A percentile compares a stretch with the other conserved stretches of the same genome.
Conservation (phyloP, 83 land plant species). For the Thuja plicata region DNA sequence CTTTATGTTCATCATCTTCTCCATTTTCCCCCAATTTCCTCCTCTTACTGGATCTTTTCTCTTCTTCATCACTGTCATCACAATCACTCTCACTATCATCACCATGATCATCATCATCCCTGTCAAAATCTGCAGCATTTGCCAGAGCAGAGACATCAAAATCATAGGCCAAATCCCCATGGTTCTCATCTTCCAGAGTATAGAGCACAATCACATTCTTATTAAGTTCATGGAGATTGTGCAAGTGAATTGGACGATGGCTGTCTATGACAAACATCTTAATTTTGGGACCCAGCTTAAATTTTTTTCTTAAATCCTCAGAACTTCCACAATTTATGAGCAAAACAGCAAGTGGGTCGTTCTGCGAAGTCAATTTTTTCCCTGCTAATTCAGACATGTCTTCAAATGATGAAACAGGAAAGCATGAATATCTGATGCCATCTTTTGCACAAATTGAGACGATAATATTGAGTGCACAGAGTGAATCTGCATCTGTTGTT, state of each 20-base stretch:
- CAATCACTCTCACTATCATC: slow-evolving; percentile 3
- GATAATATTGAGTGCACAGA: slow-evolving; percentile 40
- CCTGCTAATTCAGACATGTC: slow-evolving; percentile 22
- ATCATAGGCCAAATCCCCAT: slow-evolving; percentile 35
- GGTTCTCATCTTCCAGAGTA: slow-evolving; percentile 42
- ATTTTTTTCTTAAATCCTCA: slow-evolving; percentile 25
- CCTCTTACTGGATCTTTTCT: slow-evolving; percentile 2
- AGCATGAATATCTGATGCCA: slow-evolving; percentile 39
- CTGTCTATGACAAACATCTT: slow-evolving; percentile 45
- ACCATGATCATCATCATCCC: neutral
- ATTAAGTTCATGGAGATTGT: slow-evolving; percentile 36
- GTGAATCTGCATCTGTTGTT: slow-evolving; percentile 39
- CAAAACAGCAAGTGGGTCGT: slow-evolving; percentile 28
- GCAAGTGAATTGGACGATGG: slow-evolving; percentile 49
- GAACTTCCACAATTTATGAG: slow-evolving; percentile 51
- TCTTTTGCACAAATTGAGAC: slow-evolving; percentile 26
- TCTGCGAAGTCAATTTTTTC: slow-evolving; percentile 15
- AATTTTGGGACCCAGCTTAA: slow-evolving; percentile 31
- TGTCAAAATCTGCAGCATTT: neutral
- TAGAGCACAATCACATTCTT: slow-evolving; percentile 39
- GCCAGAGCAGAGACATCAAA: slow-evolving; percentile 26
- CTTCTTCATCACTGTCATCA: slow-evolving; percentile 35
- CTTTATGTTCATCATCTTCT: neutral
- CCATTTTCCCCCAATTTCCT: neutral
- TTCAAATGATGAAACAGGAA: slow-evolving; percentile 31